Conservation (phyloP, 78 protist species). For the Anaeramoeba flamelloides region DNA sequence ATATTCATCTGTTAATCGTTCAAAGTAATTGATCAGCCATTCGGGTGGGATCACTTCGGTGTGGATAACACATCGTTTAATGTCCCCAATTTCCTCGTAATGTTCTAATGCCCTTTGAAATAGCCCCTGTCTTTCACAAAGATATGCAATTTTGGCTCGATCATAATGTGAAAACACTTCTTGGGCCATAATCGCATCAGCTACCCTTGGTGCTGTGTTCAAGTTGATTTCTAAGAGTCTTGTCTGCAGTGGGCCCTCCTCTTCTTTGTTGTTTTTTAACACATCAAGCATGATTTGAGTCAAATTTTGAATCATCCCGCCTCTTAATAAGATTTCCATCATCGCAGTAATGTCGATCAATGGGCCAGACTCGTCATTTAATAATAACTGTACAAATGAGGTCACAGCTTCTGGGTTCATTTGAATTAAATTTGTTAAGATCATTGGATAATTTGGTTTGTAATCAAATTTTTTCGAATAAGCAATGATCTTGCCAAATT, state of each 20-base stretch:
- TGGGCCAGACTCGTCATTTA: slow-evolving; percentile 40
- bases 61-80: slow-evolving; percentile 72
- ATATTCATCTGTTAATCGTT: slow-evolving; percentile 49
- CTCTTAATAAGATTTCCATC: slow-evolving; percentile 65
- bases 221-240: slow-evolving; percentile 84
- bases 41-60: slow-evolving; percentile 42
- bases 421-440: slow-evolving; percentile 40
- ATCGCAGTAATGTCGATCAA: slow-evolving; percentile 45
- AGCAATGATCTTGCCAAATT: slow-evolving; percentile 66
- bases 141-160: slow-evolving; percentile 54
- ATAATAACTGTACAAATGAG: slow-evolving; percentile 58
- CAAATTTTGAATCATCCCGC: slow-evolving; percentile 59
- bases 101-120: slow-evolving; percentile 81
- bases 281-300: slow-evolving; percentile 80
- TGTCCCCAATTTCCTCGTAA: slow-evolving; percentile 81
- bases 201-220: slow-evolving; percentile 46
- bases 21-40: slow-evolving; percentile 72
- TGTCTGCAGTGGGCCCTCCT: slow-evolving; percentile 73
- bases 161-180: slow-evolving; percentile 79
- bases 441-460: slow-evolving; percentile 26
- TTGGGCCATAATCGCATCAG: slow-evolving; percentile 8
- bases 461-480: slow-evolving; percentile 66
- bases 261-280: slow-evolving; percentile 59
- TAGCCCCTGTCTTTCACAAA: slow-evolving; percentile 91
- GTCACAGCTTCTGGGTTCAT: slow-evolving; percentile 64